These are phyloP conservation scores for Heimioporus sp. DNA, from an alignment of 768 basidiomycete species.

Conservation along the genomic window DNA sequence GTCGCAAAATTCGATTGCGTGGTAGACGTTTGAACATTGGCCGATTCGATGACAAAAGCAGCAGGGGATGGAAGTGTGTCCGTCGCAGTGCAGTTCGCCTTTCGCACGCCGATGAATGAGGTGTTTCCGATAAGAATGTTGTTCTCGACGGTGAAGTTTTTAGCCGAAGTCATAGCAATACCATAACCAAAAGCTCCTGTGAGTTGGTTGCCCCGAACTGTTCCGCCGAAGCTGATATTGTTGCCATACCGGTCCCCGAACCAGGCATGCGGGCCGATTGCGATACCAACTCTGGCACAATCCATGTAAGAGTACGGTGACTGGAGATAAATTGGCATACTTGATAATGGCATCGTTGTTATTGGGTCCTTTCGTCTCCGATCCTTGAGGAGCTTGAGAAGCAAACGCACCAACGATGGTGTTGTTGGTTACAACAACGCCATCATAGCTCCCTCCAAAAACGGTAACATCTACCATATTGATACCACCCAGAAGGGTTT, in stretches of 20 bases:
- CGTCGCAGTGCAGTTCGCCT: slow-evolving; percentile 57
- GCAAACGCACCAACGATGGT: slow-evolving; percentile 69
- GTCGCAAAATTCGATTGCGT: slow-evolving; percentile 53
- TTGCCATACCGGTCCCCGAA: slow-evolving; percentile 58
- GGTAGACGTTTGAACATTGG: slow-evolving; percentile 37
- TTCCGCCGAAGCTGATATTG: slow-evolving; percentile 51
- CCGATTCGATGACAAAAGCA: slow-evolving; percentile 57
- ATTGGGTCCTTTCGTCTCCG: slow-evolving; percentile 52
- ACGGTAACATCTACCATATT: slow-evolving; percentile 75
- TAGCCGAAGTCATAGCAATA: slow-evolving; percentile 61
- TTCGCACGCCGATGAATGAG: slow-evolving; percentile 68
- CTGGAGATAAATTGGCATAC: slow-evolving; percentile 37
- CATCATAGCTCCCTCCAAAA: slow-evolving; percentile 62
- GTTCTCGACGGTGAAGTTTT: slow-evolving; percentile 63
- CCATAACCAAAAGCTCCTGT: slow-evolving; percentile 74
- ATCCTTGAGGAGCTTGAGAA: slow-evolving; percentile 38
- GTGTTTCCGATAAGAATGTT: slow-evolving; percentile 67
- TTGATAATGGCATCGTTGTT: slow-evolving; percentile 64
- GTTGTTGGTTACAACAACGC: slow-evolving; percentile 67
- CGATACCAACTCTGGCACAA: slow-evolving; percentile 65
- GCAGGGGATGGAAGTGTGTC: slow-evolving; percentile 52
- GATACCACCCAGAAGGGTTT: slow-evolving; percentile 72
- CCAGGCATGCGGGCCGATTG: slow-evolving; percentile 76
- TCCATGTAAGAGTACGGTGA: slow-evolving; percentile 5
- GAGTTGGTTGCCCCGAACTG: slow-evolving; percentile 55